Conservation (phyloP, 106 monocot genomes). For the Dioscorea zingiberensis region DNA sequence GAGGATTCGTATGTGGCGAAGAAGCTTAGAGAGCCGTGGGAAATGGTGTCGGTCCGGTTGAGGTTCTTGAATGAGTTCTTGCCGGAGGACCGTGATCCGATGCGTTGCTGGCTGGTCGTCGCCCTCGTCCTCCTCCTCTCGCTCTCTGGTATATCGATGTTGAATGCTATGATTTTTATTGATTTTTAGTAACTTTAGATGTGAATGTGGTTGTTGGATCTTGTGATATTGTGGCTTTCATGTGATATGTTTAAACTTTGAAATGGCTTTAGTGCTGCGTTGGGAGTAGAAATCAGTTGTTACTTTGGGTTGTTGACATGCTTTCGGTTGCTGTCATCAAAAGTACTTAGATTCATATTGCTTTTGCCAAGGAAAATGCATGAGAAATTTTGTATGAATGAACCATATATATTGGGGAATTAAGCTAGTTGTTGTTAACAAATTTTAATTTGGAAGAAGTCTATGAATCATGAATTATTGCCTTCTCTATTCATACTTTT, state of each 20-base stretch:
- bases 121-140: conserved; percentile 62
- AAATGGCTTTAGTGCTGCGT: not conserved
- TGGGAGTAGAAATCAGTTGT: not conserved
- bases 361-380: no score
- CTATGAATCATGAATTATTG: no score
- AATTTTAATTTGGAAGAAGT: no score
- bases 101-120: conserved; percentile 69
- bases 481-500: no score
- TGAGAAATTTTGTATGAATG: no score
- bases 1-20: conserved; percentile 58
- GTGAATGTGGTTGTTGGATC: not conserved
- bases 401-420: no score
- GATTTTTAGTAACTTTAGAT: not conserved
- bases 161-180: not conserved
- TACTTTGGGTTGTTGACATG: not conserved
- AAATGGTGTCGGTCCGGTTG: conserved; percentile 31
- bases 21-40: conserved; percentile 39
- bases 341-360: no score
- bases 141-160: conserved; percentile 40
- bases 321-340: not conserved
- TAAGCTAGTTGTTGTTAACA: no score
- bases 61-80: conserved; percentile 88
- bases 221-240: not conserved
- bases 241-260: not conserved
- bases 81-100: conserved; percentile 94